phyloP scores from a whole-genome alignment of 1,284 basidiomycete species.

The Apiotrichum siamense region DNA sequence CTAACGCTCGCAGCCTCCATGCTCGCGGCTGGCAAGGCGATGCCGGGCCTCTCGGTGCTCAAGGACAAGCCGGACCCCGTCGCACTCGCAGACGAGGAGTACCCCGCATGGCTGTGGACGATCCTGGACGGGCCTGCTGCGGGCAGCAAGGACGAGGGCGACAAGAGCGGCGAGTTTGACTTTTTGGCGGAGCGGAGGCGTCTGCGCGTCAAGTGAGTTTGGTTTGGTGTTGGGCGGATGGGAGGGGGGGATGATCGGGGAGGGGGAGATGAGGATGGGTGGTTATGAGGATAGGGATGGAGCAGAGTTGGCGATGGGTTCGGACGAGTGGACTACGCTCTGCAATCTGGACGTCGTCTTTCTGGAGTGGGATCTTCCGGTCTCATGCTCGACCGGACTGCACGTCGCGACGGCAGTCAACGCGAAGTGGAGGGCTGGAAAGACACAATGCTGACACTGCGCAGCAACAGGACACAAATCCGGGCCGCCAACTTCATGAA shows the following conservation, averaged over 20 bases:
- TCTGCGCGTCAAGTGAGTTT: conserved; percentile 39
- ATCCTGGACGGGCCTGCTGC: conserved; percentile 54
- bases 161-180: conserved; percentile 28
- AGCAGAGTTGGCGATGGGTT: too few relatives aligned
- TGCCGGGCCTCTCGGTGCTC: conserved; percentile 71
- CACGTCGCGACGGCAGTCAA: too few relatives aligned
- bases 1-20: conserved; percentile 38
- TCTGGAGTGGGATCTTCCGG: too few relatives aligned
- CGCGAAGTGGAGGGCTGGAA: too few relatives aligned
- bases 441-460: neutral
- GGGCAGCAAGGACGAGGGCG: conserved; percentile 20
- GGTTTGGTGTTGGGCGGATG: conserved; percentile 13
- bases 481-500: conserved; percentile 44
- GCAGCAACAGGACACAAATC: conserved; percentile 43
- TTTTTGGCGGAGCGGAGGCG: conserved; percentile 36
- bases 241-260: neutral
- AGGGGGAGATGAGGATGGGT: neutral
- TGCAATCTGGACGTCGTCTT: too few relatives aligned
- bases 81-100: conserved; percentile 73
- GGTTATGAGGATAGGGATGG: neutral
- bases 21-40: conserved; percentile 63
- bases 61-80: conserved; percentile 76
- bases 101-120: conserved; percentile 86
- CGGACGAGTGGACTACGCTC: too few relatives aligned
- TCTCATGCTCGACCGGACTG: too few relatives aligned